phyloP scores from a whole-genome alignment of 768 basidiomycete genomes.

The Tulasnella sp. region DNA sequence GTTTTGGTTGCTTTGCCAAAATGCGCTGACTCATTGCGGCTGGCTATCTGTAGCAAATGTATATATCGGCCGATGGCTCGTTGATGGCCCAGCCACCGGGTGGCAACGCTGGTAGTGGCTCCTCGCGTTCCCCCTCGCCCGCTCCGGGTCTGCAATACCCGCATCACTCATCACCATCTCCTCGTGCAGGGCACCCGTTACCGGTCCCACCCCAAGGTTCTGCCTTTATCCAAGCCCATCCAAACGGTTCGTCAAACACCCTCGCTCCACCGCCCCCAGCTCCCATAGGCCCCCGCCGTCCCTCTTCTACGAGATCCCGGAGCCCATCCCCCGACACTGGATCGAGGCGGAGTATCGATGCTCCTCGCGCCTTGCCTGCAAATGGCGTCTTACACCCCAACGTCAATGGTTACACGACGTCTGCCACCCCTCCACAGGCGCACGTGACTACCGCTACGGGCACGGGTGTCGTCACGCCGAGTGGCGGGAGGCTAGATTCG shows the following conservation, averaged over 20 bases:
- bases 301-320: constrained; percentile 17
- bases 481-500: background rate
- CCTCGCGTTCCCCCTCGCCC: constrained; percentile 29
- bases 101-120: constrained; percentile 17
- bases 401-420: no score
- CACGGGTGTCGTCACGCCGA: background rate
- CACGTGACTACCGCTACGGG: background rate
- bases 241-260: constrained; percentile 20
- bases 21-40: background rate
- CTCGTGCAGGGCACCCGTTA: constrained; percentile 25
- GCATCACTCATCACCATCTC: constrained; percentile 18
- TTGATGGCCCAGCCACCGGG: constrained; percentile 14
- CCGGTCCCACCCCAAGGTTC: constrained; percentile 24
- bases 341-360: background rate
- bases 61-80: constrained; percentile 19
- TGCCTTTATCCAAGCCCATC: background rate
- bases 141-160: constrained; percentile 15
- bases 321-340: constrained; percentile 1
- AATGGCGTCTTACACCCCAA: no score
- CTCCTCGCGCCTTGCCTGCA: no score
- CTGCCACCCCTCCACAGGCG: no score
- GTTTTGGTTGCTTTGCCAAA: background rate
- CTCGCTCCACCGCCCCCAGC: constrained; percentile 50
- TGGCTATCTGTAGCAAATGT: background rate
- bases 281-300: constrained; percentile 58